Conservation (phyloP, 148 eudicot genomes). For the Vaccinium corymbosum region DNA sequence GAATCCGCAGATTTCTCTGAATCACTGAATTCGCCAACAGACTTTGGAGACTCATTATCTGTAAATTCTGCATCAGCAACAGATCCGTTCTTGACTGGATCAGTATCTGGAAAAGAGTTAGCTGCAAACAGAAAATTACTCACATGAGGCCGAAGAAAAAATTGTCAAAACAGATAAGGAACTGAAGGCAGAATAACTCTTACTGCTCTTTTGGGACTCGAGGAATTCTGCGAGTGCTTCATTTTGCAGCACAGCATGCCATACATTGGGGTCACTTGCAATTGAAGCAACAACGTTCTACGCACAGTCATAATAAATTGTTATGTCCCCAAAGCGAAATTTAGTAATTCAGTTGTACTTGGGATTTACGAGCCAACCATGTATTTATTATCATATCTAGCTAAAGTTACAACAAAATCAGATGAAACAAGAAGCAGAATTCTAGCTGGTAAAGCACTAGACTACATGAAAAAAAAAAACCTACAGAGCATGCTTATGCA, state of each 20-base stretch:
- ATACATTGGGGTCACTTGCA: constrained; percentile 82
- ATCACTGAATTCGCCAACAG: constrained; percentile 18
- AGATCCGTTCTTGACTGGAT: neutral
- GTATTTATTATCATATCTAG: neutral
- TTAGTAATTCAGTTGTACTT: neutral
- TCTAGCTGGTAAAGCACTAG: neutral
- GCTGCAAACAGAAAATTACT: constrained; percentile 11
- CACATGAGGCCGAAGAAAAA: neutral
- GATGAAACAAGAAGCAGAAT: neutral
- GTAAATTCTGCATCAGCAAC: constrained; percentile 24
- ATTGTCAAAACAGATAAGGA: neutral
- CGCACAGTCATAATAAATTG: neutral
- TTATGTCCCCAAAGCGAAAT: neutral
- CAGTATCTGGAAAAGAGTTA: neutral
- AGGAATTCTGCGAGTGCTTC: constrained; percentile 44
- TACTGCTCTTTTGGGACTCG: constrained; percentile 44
- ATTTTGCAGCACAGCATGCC: constrained; percentile 76
- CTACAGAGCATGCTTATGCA: neutral
- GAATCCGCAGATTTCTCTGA: constrained; percentile 19
- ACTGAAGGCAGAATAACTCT: constrained; percentile 16
- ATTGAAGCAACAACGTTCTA: constrained; percentile 92
- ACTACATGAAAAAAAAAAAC: neutral
- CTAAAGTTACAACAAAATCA: neutral
- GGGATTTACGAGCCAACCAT: too few relatives aligned
- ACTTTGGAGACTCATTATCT: constrained; percentile 20